Evolutionary conservation across 345 rosid species (phyloP).

Genomic region (Trapa incisa): DNA sequence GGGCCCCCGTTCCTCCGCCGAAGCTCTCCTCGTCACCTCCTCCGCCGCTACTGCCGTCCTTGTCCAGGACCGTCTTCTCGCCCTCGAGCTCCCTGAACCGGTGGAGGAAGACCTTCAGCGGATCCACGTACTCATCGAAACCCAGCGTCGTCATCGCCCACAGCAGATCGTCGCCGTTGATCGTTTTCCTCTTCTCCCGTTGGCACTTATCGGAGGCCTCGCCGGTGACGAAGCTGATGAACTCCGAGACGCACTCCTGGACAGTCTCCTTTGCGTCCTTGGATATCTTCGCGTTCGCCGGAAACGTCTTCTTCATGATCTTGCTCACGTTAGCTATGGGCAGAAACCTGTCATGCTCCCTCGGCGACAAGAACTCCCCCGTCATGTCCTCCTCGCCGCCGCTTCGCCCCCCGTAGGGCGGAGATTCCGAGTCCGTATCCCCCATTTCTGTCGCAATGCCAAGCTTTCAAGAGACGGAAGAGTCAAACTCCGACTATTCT

Average conservation of each 20-base stretch:
- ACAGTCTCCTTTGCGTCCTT: conserved; percentile 72
- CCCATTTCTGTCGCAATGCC: conserved; percentile 18
- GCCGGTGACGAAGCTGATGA: conserved; percentile 66
- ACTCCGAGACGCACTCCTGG: conserved; percentile 77
- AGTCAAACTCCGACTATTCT: not conserved
- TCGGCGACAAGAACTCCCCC: conserved; percentile 22
- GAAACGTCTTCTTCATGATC: conserved; percentile 66
- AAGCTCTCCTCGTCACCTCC: conserved; percentile 17
- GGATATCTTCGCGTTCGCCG: conserved; percentile 65
- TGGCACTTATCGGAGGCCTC: conserved; percentile 79
- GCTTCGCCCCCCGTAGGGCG: conserved; percentile 21
- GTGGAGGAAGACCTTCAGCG: conserved; percentile 56
- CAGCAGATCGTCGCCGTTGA: conserved; percentile 54
- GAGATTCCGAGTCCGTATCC: conserved; percentile 63
- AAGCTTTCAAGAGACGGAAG: too few relatives aligned
- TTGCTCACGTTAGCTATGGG: conserved; percentile 73
- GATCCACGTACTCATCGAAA: conserved; percentile 65
- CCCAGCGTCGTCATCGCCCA: conserved; percentile 69
- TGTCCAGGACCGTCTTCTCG: conserved; percentile 35
- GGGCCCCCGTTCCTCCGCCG: conserved; percentile 12
- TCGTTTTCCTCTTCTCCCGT: conserved; percentile 65
- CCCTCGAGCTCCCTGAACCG: conserved; percentile 68
- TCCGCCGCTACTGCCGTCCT: conserved; percentile 18
- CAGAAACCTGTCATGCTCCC: conserved; percentile 60
- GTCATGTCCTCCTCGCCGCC: conserved; percentile 16